Evolutionary conservation across 345 rosid genomes (phyloP), one percentile per base, ranked within the genome.

Genomic region (Dipteronia dyeriana): DNA sequence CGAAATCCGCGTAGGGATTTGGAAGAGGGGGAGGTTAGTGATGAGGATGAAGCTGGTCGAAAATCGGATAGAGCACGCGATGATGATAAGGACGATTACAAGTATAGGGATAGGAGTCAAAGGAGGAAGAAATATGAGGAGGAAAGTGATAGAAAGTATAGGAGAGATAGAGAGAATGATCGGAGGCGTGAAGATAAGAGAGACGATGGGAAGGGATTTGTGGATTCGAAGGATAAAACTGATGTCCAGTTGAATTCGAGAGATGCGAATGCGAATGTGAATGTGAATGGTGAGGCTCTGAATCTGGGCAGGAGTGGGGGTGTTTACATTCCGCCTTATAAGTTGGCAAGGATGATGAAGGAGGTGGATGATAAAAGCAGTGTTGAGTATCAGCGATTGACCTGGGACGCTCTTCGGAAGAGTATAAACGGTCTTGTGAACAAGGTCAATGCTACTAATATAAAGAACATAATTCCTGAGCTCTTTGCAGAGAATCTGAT

Each of bases 401-500:
- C 95, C 4, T 96, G 99, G 98, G 99, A 96, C 81, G 99, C 99
- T 53, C 94, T 96, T 10, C 87, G 95, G 34, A 96, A 92, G 87
- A 94, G 99, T 81, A 96, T 96, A 31, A 96, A 92, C 62, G 98
- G 97, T 71, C 91, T 94, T 22, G 94, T 96, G 53, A 96, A 94
- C 78, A 94, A 92, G 82, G 97, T 92, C 10, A 96, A 91, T 78
- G 98, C 97, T 11, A 81, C 92, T 16, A 93, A 93, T 80, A 90
- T 95, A 25, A 91, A 92, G 85, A 93, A 93, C 69, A 93, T 95
- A 14, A 89, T 93, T 38, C 97, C 93, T 5, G 97, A 92, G 75
- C 86, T 95, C 68, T 93, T 95, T 72, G 91, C 94, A 0, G 97
- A 95, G 84, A 95, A 95, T 82, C 73, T 95, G 79, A 92, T 95